Evolutionary conservation across 2,329 filamentous ascomycete genomes (phyloP), one percentile per base, ranked within the genome.

Genomic region (Fusarium gaditjirri): DNA sequence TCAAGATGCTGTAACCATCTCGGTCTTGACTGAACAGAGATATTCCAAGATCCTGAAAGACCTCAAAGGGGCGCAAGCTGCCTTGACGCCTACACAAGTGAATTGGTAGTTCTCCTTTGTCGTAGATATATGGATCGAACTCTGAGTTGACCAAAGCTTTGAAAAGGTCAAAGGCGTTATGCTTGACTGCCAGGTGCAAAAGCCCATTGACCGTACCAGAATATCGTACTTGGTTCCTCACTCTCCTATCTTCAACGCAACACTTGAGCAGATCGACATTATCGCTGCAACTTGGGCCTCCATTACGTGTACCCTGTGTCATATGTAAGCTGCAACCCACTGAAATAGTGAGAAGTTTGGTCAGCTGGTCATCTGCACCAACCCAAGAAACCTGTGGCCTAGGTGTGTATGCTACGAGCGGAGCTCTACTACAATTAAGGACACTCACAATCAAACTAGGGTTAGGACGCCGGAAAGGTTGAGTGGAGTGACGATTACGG

Each of bases 171-270:
- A 43, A 16, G 1, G 55, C 21, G 5, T 25, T 5, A 1, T 35
- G 1, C 6, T 16, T 16, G 8, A 31, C 9, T 14, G 61, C 64
- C 2, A 64, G 7, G 13, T 68, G 65, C 0, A 68, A n/a, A 4
- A 65, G 27, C 0, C 8, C 41, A 16, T 47, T 3, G 0, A 29
- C 36, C 0, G 4, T 14, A 0, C 46, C 35, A 0, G 33, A 35
- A 3, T 36, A 13, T 6, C 36, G n/a, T 13, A 33, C 17, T n/a
- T 41, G 25, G 5, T 43, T 29, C 3, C 3, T 21, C 9, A 68
- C 2, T 16, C 61, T 13, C 0, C 2, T 50, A 13, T 68, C 54
- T 4, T 3, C 2, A 3, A 65, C 9, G 10, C 38, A 69, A 13
- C 23, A 13, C 1, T 42, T 23, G 12, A 61, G 19, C 4, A 14